These are phyloP conservation scores for Cymbopogon flexuosus DNA, from an alignment of 202 grass and related monocot genomes.

Conservation along the genomic window DNA sequence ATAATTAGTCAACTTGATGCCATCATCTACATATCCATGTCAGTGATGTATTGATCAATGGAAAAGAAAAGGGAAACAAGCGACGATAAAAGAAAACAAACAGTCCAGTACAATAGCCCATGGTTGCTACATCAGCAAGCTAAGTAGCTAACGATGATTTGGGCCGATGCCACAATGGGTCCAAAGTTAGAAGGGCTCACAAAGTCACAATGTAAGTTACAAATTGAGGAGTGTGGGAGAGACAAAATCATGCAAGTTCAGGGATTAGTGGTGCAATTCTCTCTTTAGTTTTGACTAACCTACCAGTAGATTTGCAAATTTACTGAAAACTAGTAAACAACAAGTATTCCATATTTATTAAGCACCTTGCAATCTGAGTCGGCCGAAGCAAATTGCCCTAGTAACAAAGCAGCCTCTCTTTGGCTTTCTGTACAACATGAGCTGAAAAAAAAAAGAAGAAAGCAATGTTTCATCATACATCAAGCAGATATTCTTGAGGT, in stretches of 20 bases:
- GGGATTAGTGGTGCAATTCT: neutral
- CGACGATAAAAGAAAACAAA: neutral
- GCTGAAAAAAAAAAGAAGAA: slow-evolving; percentile 47
- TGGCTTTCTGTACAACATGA: slow-evolving; percentile 97
- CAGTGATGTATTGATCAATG: neutral
- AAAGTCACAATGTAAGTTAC: neutral
- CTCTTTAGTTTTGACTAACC: neutral
- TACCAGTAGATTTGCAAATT: neutral
- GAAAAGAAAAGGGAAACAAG: neutral
- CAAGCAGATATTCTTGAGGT: slow-evolving; percentile 21
- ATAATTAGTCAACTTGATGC: neutral
- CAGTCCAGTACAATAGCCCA: neutral
- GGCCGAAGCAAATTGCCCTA: slow-evolving; percentile 96
- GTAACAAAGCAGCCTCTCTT: slow-evolving; percentile 96
- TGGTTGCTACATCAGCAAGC: neutral
- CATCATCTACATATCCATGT: neutral
- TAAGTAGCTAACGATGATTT: neutral
- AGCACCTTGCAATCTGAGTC: slow-evolving; percentile 97
- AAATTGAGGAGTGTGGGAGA: neutral
- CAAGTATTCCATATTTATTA: slow-evolving; percentile 13
- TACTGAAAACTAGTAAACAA: slow-evolving; percentile 4
- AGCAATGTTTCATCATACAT: slow-evolving; percentile 6
- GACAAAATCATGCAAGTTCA: neutral
- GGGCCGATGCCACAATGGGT: neutral
- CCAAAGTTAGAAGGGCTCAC: neutral